phyloP scores from a whole-genome alignment of 495 filamentous ascomycete genomes.

The Penicillium parvum region DNA sequence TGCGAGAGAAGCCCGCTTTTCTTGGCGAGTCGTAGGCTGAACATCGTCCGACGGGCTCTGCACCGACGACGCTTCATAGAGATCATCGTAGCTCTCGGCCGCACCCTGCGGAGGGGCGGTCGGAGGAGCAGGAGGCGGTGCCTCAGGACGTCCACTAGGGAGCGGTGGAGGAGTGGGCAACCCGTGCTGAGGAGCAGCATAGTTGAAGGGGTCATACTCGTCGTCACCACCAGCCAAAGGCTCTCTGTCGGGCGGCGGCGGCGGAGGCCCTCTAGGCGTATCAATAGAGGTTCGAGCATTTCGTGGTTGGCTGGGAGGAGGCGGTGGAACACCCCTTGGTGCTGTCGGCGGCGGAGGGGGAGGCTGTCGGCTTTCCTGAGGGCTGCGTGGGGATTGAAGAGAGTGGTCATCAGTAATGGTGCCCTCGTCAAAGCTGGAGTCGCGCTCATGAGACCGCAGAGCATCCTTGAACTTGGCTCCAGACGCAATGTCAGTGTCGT shows the following conservation, averaged over 20 bases:
- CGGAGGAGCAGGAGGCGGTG: constrained; percentile 28
- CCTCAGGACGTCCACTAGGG: constrained; percentile 23
- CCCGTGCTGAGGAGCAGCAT: constrained; percentile 47
- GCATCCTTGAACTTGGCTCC: constrained; percentile 88
- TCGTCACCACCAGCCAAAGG: constrained; percentile 47
- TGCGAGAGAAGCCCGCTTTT: constrained; percentile 25
- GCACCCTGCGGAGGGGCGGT: constrained; percentile 29
- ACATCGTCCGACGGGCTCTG: constrained; percentile 38
- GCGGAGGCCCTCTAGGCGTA: constrained; percentile 66
- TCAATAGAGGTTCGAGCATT: constrained; percentile 55
- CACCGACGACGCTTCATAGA: constrained; percentile 53
- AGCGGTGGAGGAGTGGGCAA: constrained; percentile 22
- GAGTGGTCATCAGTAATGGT: constrained; percentile 50
- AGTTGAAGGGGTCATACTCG: constrained; percentile 72
- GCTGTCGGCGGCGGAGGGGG: constrained; percentile 56
- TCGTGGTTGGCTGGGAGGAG: constrained; percentile 46
- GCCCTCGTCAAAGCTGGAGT: constrained; percentile 65
- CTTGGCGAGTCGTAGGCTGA: constrained; percentile 39
- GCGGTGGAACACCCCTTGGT: constrained; percentile 52
- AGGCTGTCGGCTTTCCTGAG: constrained; percentile 47
- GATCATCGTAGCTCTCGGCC: constrained; percentile 41
- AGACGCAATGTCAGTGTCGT: constrained; percentile 95
- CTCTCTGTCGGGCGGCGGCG: constrained; percentile 43
- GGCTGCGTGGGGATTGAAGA: constrained; percentile 43
- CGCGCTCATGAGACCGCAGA: constrained; percentile 73